Conservation (phyloP, 306 rosid genomes). For the Castanea sativa region DNA sequence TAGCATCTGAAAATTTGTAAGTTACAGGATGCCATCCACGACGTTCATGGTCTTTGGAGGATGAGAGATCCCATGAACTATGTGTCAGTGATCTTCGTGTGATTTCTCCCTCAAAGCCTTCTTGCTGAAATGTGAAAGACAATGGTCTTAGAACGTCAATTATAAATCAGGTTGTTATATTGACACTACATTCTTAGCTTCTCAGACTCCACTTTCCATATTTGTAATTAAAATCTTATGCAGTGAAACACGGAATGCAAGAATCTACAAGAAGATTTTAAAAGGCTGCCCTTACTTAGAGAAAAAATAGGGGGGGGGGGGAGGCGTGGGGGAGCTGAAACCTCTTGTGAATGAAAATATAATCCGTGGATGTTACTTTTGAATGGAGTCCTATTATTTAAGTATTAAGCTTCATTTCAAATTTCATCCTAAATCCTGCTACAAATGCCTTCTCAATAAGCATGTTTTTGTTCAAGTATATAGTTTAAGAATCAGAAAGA, state of each 20-base stretch:
- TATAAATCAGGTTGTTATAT: neutral
- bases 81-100: constrained; percentile 84
- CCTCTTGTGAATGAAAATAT: no score
- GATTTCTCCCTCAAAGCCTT: constrained; percentile 75
- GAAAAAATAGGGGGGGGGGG: neutral
- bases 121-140: constrained; percentile 55
- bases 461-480: neutral
- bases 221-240: neutral
- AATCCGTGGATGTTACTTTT: neutral
- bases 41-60: constrained; percentile 64
- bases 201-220: neutral
- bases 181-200: neutral
- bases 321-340: no score
- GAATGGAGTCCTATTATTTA: neutral
- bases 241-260: neutral
- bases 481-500: neutral
- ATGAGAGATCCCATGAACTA: constrained; percentile 88
- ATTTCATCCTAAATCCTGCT: neutral
- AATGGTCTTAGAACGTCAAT: constrained; percentile 12
- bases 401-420: neutral
- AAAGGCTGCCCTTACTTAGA: neutral
- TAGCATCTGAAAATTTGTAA: constrained; percentile 91
- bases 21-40: constrained; percentile 98
- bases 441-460: neutral
- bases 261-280: neutral